Conservation (phyloP, 805 yeast genomes). For the Metschnikowia peoriensis region DNA sequence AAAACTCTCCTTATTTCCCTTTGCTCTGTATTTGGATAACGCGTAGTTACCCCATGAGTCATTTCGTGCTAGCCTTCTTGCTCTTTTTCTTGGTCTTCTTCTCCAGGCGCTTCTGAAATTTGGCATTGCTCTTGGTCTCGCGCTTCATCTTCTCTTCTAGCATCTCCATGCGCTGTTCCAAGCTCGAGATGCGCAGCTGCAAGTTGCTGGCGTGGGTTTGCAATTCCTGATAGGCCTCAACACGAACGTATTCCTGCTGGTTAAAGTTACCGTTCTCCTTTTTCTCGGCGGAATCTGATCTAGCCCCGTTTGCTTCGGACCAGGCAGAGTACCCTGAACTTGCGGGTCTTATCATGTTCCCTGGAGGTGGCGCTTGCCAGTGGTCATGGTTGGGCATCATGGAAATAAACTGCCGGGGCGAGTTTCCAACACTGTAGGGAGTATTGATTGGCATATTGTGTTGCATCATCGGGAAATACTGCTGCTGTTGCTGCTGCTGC, state of each 20-base stretch:
- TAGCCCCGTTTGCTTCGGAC: background rate
- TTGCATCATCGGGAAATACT: background rate
- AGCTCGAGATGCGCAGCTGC: conserved; percentile 22
- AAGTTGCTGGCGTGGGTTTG: conserved; percentile 30
- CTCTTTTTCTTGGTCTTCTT: conserved; percentile 8
- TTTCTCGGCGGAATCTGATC: background rate
- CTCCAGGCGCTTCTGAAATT: conserved; percentile 8
- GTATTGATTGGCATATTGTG: background rate
- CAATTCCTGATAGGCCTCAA: conserved; percentile 28
- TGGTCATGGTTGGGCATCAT: conserved; percentile 3
- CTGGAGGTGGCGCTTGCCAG: background rate
- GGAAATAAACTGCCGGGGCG: background rate
- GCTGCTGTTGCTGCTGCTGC: background rate
- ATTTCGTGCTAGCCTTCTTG: conserved; percentile 2
- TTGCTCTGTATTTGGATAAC: background rate
- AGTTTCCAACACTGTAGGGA: background rate
- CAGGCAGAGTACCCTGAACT: background rate
- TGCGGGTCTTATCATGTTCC: background rate
- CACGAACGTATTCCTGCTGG: conserved; percentile 6
- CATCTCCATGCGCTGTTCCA: conserved; percentile 12
- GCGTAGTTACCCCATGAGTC: background rate
- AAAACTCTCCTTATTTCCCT: background rate
- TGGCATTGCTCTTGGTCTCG: conserved; percentile 3
- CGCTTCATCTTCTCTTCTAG: conserved; percentile 10
- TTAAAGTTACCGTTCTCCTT: background rate